Percentiles rank a stretch among this genome's conserved stretches.
Conservation (phyloP, 2,329 filamentous ascomycete species). For the Trichoderma sp. region DNA sequence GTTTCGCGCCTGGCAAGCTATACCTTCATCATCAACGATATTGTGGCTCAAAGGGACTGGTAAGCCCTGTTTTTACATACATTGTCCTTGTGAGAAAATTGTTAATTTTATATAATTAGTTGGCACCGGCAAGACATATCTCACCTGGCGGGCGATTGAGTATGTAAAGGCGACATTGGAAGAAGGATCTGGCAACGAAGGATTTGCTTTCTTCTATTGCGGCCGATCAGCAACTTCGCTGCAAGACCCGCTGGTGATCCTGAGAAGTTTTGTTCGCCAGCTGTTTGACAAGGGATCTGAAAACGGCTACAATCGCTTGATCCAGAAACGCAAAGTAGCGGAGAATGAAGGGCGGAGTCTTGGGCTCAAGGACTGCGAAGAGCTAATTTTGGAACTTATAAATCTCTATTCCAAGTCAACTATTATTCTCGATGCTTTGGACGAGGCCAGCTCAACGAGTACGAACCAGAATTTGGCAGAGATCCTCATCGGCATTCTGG, state of each 20-base stretch:
- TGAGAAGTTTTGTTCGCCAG: slow-evolving; percentile 29
- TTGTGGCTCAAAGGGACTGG: slow-evolving; percentile 19
- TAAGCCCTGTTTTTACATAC: background rate
- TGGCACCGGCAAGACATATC: slow-evolving; percentile 23
- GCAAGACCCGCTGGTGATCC: slow-evolving; percentile 23
- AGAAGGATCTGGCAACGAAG: slow-evolving; percentile 7
- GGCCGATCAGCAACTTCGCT: slow-evolving; percentile 20
- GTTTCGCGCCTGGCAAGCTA: slow-evolving; percentile 10
- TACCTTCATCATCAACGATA: slow-evolving; percentile 13
- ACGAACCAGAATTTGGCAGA: slow-evolving; percentile 23
- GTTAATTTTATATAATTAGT: slow-evolving; percentile 1
- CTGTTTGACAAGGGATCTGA: slow-evolving; percentile 5
- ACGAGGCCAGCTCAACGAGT: slow-evolving; percentile 26
- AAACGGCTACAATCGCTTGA: background rate
- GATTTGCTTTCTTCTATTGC: slow-evolving; percentile 30
- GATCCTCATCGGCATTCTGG: slow-evolving; percentile 21
- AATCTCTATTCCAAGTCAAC: slow-evolving; percentile 24
- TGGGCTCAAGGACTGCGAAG: slow-evolving; percentile 19
- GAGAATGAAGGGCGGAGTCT: slow-evolving; percentile 16
- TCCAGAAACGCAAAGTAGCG: slow-evolving; percentile 1
- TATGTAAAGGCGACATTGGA: background rate
- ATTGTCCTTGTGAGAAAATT: background rate
- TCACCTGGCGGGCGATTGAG: slow-evolving; percentile 21
- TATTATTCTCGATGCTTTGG: slow-evolving; percentile 28
- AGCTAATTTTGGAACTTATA: slow-evolving; percentile 22